phyloP scores from a whole-genome alignment of 352 stramenopile species.

The Globisporangium rhizosaccharum region DNA sequence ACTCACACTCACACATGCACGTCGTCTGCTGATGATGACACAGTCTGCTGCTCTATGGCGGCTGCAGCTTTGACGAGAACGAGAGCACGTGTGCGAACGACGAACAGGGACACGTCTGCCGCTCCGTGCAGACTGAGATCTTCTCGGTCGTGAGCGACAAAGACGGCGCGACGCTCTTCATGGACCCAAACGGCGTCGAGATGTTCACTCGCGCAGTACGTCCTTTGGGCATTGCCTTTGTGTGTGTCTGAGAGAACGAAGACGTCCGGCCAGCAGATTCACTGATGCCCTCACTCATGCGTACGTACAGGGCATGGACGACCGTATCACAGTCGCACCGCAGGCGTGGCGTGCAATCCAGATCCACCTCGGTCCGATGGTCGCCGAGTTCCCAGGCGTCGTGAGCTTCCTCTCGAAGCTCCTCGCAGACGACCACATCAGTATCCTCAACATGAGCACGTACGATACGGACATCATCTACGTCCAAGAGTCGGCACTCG shows the following conservation, averaged over 20 bases:
- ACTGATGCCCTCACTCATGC: background rate
- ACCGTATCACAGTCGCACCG: constrained; percentile 63
- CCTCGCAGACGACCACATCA: constrained; percentile 76
- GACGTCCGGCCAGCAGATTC: too few relatives aligned
- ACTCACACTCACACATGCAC: background rate
- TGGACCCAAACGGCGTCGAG: constrained; percentile 75
- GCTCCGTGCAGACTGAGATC: constrained; percentile 74
- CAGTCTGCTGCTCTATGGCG: constrained; percentile 77
- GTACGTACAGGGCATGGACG: constrained; percentile 41
- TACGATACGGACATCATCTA: constrained; percentile 89
- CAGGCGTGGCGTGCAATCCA: constrained; percentile 74
- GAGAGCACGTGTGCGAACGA: constrained; percentile 36
- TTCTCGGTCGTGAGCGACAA: constrained; percentile 80
- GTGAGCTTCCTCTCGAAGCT: constrained; percentile 84
- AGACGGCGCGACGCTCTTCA: constrained; percentile 76
- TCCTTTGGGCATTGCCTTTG: background rate
- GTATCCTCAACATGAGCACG: constrained; percentile 89
- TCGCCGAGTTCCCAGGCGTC: constrained; percentile 79
- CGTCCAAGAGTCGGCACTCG: constrained; percentile 36
- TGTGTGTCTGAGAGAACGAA: background rate
- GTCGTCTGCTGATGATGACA: constrained; percentile 11
- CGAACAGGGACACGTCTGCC: constrained; percentile 52
- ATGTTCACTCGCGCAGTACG: constrained; percentile 75
- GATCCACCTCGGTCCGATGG: constrained; percentile 85
- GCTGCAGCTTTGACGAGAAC: constrained; percentile 77